Evolutionary conservation across 257 asterid genomes (phyloP).

Genomic region (Cinchona pubescens): DNA sequence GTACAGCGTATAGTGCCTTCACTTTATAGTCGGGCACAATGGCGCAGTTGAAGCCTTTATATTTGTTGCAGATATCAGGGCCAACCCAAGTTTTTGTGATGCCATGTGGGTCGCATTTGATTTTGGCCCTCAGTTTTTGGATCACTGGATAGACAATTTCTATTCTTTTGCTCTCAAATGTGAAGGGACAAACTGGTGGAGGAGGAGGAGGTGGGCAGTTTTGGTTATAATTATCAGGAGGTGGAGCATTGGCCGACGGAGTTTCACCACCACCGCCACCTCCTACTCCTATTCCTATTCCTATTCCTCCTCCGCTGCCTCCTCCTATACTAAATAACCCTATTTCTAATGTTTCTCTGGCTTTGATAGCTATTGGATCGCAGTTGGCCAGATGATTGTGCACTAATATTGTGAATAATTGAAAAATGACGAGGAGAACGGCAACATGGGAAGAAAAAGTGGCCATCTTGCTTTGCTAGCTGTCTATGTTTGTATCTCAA

Average conservation of each 20-base stretch:
- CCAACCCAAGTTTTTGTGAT: conserved; percentile 46
- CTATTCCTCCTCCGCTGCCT: too few species aligned
- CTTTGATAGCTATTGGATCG: conserved; percentile 1
- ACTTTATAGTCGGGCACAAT: conserved; percentile 12
- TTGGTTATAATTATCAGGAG: conserved; percentile 20
- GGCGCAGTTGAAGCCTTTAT: conserved; percentile 55
- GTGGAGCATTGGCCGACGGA: conserved; percentile 25
- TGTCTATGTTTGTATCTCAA: too few species aligned
- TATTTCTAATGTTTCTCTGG: conserved; percentile 37
- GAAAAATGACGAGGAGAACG: background rate
- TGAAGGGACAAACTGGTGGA: conserved; percentile 4
- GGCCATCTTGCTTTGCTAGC: background rate
- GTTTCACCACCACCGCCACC: conserved; percentile 19
- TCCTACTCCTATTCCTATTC: too few species aligned
- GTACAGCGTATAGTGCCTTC: conserved; percentile 17
- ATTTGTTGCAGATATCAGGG: conserved; percentile 30
- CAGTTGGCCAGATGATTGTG: background rate
- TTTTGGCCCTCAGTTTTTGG: conserved; percentile 26
- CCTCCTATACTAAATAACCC: conserved; percentile 39
- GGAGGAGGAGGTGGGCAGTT: conserved; percentile 9
- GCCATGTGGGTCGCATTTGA: conserved; percentile 26
- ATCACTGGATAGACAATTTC: conserved; percentile 30
- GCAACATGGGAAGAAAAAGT: background rate
- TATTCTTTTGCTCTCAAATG: conserved; percentile 18
- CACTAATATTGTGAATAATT: background rate